Percentiles rank a stretch among this genome's conserved stretches.
phyloP scores from a whole-genome alignment of 306 rosid genomes.

The Sindora glabra region DNA sequence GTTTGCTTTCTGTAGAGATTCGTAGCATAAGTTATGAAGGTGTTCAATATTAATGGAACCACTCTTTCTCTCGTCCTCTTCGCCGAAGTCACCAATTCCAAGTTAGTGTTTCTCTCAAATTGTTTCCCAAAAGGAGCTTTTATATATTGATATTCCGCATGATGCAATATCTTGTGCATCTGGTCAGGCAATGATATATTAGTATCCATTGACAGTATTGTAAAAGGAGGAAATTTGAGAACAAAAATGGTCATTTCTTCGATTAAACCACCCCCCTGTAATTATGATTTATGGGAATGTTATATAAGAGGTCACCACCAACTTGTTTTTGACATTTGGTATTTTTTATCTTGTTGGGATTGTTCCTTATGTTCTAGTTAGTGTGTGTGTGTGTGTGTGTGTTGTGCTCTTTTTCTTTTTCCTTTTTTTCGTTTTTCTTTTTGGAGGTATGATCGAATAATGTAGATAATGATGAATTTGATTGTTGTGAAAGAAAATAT shows the following conservation, averaged over 20 bases:
- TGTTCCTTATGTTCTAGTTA: too few species aligned
- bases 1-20: background rate
- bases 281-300: too few species aligned
- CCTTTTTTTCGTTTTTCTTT: too few species aligned
- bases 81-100: constrained; percentile 67
- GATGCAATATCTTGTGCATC: too few species aligned
- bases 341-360: background rate
- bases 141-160: too few species aligned
- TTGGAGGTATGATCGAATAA: background rate
- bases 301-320: background rate
- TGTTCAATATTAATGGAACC: constrained; percentile 42
- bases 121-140: too few species aligned
- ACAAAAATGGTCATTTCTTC: too few species aligned
- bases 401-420: too few species aligned
- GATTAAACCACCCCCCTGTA: too few species aligned
- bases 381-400: too few species aligned
- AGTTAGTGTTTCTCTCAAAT: constrained; percentile 32
- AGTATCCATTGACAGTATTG: background rate
- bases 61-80: constrained; percentile 58
- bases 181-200: background rate
- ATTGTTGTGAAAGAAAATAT: too few species aligned
- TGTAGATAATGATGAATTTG: too few species aligned
- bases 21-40: constrained; percentile 49
- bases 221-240: background rate
- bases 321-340: background rate